phyloP scores from a whole-genome alignment of 257 asterid species.

The Catharanthus roseus region DNA sequence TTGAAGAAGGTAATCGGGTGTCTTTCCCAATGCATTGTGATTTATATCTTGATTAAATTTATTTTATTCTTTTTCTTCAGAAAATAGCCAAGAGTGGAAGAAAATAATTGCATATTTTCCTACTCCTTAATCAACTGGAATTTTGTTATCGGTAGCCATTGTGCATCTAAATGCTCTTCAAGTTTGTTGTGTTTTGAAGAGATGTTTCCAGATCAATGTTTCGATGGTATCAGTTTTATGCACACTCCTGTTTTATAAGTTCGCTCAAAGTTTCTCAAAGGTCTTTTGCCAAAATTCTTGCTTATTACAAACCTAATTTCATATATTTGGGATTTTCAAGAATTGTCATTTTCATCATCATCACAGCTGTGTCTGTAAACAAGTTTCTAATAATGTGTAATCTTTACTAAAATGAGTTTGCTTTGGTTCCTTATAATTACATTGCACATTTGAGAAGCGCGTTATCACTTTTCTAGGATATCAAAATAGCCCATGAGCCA shows the following conservation, averaged over 20 bases:
- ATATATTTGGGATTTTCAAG: background rate
- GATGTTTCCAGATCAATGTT: background rate
- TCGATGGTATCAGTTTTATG: too few relatives aligned
- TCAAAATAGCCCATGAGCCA: background rate
- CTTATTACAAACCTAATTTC: background rate
- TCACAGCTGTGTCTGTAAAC: background rate
- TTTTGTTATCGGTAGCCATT: background rate
- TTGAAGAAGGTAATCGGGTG: conserved; percentile 60
- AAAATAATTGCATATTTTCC: background rate
- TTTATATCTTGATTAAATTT: background rate
- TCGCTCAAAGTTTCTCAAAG: background rate
- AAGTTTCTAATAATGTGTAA: background rate
- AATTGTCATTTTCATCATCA: background rate
- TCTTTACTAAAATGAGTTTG: background rate
- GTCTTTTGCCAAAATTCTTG: background rate
- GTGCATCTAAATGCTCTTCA: background rate
- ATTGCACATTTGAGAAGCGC: background rate
- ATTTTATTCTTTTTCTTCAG: background rate
- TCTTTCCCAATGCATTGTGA: background rate
- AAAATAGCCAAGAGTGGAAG: background rate
- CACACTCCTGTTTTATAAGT: background rate
- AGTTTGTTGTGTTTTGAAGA: background rate
- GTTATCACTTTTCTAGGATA: background rate
- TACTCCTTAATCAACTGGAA: background rate
- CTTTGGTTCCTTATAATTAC: background rate